Evolutionary conservation across 2,329 filamentous ascomycete genomes (phyloP).

Genomic region (Plectosphaerella cucumerina): DNA sequence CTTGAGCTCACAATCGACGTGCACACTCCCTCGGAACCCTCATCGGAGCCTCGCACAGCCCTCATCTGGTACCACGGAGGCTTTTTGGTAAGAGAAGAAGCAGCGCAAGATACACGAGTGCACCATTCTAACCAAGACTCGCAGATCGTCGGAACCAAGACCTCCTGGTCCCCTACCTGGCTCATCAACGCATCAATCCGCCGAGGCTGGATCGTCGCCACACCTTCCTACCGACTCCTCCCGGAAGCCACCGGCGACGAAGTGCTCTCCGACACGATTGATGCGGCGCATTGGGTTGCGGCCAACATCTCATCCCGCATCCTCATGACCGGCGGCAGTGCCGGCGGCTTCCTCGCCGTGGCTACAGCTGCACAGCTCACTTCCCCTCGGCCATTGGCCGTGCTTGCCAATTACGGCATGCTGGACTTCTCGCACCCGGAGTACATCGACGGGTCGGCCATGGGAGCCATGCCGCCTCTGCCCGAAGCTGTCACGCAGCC

Average conservation of each 20-base stretch:
- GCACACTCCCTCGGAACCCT: too few species aligned
- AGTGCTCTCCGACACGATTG: background rate
- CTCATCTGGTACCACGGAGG: too few species aligned
- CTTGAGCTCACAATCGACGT: too few species aligned
- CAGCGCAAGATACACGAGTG: too few species aligned
- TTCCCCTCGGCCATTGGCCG: background rate
- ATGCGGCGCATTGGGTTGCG: background rate
- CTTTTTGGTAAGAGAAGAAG: too few species aligned
- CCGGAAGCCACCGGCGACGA: background rate
- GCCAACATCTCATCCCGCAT: background rate
- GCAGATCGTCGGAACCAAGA: background rate
- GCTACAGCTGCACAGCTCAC: background rate
- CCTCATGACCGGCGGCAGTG: background rate
- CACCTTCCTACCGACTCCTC: background rate
- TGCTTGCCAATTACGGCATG: background rate
- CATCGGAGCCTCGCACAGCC: too few species aligned
- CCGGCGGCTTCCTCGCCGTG: background rate
- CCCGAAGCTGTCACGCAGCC: background rate
- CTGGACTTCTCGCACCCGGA: background rate
- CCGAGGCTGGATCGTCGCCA: background rate
- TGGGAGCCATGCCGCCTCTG: background rate
- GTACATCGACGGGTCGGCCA: background rate
- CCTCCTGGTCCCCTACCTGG: background rate
- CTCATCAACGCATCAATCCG: background rate
- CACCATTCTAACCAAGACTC: too few species aligned